Percentiles rank a stretch among this genome's conserved stretches.
Conservation (phyloP, 257 asterid species). For the Asclepias syriaca region DNA sequence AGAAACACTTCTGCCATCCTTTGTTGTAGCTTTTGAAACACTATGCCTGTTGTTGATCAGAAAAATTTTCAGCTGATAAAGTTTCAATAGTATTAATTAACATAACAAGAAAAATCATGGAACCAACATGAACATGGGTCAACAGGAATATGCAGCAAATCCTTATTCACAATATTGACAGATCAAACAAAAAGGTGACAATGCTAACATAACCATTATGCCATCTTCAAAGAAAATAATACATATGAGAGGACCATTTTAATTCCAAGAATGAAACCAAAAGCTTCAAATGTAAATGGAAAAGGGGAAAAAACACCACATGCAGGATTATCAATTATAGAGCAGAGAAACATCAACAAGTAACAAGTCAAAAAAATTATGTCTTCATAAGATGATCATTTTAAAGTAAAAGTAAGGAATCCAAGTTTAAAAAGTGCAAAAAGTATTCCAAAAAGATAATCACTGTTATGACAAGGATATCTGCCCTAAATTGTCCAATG, state of each 20-base stretch:
- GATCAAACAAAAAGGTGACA: background rate
- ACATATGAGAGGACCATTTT: background rate
- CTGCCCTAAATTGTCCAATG: background rate
- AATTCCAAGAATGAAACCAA: background rate
- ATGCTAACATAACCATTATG: background rate
- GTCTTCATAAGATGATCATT: background rate
- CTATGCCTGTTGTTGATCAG: conserved; percentile 64
- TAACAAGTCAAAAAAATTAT: background rate
- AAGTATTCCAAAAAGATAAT: background rate
- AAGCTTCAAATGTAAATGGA: background rate
- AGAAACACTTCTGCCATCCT: conserved; percentile 51
- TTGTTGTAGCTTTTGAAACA: conserved; percentile 51
- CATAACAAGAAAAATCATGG: conserved; percentile 8
- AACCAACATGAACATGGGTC: background rate
- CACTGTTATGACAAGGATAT: background rate
- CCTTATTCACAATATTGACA: background rate
- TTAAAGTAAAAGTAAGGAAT: background rate
- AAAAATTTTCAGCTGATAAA: background rate
- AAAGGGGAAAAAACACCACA: background rate
- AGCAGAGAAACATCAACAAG: background rate
- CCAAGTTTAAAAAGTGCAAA: background rate
- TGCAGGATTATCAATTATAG: background rate
- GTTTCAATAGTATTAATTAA: background rate
- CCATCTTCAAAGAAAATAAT: background rate
- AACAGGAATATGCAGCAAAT: background rate